These are phyloP conservation scores for Davidsoniella virescens DNA, from an alignment of 2,329 filamentous ascomycete genomes.

Conservation along the genomic window DNA sequence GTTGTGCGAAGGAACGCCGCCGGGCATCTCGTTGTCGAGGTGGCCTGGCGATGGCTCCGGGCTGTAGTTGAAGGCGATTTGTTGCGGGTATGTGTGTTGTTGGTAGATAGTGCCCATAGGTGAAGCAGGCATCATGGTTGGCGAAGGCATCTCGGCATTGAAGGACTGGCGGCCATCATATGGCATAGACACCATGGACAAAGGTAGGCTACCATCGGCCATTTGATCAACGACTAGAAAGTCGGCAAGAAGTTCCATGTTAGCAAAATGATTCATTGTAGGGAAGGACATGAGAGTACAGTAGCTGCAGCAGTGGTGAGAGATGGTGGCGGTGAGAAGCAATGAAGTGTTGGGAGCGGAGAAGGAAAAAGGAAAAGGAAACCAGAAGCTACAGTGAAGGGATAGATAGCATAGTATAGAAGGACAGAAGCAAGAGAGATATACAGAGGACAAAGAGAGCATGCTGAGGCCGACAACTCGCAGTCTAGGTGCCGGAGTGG, in stretches of 20 bases:
- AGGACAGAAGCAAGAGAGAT: too few species aligned
- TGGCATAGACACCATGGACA: constrained; percentile 3
- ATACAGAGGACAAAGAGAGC: too few species aligned
- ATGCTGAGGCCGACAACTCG: too few species aligned
- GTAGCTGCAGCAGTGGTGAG: neutral
- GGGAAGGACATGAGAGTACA: neutral
- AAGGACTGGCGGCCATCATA: neutral
- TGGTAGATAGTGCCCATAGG: constrained; percentile 6
- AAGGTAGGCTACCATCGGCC: constrained; percentile 1
- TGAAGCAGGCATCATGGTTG: constrained; percentile 7
- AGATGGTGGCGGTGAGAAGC: neutral
- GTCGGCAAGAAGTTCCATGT: constrained; percentile 1
- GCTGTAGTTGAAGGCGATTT: neutral
- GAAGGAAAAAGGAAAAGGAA: neutral
- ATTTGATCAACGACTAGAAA: constrained; percentile 2
- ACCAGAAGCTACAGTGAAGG: too few species aligned
- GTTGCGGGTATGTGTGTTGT: neutral
- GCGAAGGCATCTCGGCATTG: constrained; percentile 6
- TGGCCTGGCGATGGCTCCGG: too few species aligned
- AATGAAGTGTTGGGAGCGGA: neutral
- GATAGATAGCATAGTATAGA: too few species aligned
- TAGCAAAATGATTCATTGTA: neutral
- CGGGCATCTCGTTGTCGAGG: too few species aligned
- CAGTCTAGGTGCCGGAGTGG: too few species aligned
- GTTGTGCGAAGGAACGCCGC: neutral